phyloP scores from a whole-genome alignment of 176 grass and related monocot genomes.

The Olyra latifolia region DNA sequence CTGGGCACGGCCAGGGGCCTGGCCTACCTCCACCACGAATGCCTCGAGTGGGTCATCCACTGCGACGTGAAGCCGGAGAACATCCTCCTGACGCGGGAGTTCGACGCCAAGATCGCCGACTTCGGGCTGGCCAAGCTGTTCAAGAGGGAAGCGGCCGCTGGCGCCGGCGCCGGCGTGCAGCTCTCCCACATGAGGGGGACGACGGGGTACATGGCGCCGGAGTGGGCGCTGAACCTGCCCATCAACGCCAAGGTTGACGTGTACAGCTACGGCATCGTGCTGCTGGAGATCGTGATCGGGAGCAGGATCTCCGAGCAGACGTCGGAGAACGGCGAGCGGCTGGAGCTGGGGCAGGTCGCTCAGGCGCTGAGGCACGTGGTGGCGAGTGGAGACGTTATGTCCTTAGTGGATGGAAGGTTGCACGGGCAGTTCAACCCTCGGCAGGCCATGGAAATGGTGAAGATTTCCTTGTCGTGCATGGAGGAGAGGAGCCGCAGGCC shows the following conservation, averaged over 20 bases:
- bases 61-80: constrained; percentile 85
- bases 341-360: constrained; percentile 15
- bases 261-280: constrained; percentile 47
- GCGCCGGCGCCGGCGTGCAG: constrained; percentile 11
- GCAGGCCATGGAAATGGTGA: constrained; percentile 37
- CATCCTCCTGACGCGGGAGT: constrained; percentile 56
- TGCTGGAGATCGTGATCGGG: constrained; percentile 52
- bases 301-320: constrained; percentile 12
- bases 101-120: constrained; percentile 72
- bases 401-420: constrained; percentile 34
- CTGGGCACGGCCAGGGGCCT: constrained; percentile 54
- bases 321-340: not conserved
- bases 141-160: constrained; percentile 29
- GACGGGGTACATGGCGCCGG: constrained; percentile 60
- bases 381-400: not conserved
- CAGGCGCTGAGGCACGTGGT: constrained; percentile 25
- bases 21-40: constrained; percentile 77
- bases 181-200: too few species aligned
- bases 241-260: constrained; percentile 57
- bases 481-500: constrained; percentile 44
- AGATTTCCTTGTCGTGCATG: constrained; percentile 18
- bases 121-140: constrained; percentile 65
- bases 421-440: constrained; percentile 20
- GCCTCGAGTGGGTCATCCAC: constrained; percentile 79
- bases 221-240: constrained; percentile 41